Evolutionary conservation across 306 rosid species (phyloP).

Genomic region (Citrullus amarus): DNA sequence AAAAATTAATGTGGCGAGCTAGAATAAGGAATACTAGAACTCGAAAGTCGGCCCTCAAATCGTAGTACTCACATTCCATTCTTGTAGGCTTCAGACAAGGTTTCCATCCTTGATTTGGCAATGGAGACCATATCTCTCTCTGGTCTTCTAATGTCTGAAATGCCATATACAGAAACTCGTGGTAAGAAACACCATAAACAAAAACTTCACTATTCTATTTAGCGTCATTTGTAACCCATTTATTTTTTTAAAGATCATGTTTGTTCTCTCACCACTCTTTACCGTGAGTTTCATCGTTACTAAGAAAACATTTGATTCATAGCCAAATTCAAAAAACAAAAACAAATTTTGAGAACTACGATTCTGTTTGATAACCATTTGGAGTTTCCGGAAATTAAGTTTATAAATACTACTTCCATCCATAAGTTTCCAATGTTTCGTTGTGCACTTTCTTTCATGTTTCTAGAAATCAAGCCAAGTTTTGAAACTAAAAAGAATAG

Average conservation of each 20-base stretch:
- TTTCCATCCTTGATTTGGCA: conserved; percentile 70
- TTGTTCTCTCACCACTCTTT: background rate
- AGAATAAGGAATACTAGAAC: background rate
- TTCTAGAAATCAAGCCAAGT: too few species aligned
- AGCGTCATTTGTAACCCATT: background rate
- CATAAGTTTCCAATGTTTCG: too few species aligned
- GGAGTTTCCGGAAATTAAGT: too few species aligned
- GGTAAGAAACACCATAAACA: background rate
- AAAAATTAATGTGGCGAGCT: background rate
- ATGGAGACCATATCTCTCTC: conserved; percentile 63
- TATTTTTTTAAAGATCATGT: background rate
- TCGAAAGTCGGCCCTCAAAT: background rate
- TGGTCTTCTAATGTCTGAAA: conserved; percentile 21
- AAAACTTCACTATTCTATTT: background rate
- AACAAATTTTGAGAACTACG: too few species aligned
- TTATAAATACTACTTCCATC: too few species aligned
- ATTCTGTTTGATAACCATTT: too few species aligned
- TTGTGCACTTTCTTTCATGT: too few species aligned
- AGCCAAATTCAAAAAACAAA: too few species aligned
- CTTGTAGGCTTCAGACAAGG: conserved; percentile 35
- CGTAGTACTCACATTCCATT: conserved; percentile 41
- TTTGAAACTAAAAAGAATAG: too few species aligned
- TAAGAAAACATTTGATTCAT: too few species aligned
- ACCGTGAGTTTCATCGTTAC: background rate
- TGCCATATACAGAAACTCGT: background rate